Conservation (phyloP, 441 rosid species). For the Gossypium schwendimanii region DNA sequence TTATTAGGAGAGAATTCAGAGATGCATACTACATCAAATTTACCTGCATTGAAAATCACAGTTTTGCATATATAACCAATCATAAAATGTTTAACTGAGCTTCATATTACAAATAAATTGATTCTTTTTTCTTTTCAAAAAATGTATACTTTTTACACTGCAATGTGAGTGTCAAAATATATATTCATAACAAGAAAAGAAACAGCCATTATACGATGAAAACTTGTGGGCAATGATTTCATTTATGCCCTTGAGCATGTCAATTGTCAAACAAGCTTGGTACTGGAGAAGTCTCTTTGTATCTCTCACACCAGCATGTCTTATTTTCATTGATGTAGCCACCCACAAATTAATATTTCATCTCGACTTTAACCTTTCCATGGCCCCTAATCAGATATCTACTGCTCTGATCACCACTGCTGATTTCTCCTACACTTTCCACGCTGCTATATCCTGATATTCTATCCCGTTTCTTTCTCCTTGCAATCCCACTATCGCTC, state of each 20-base stretch:
- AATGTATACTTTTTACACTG: no score
- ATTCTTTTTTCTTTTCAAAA: no score
- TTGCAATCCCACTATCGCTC: constrained; percentile 69
- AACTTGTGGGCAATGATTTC: not conserved
- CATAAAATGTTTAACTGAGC: no score
- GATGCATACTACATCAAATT: not conserved
- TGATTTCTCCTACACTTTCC: constrained; percentile 97
- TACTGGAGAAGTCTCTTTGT: not conserved
- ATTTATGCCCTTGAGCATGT: not conserved
- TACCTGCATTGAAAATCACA: constrained; percentile 38
- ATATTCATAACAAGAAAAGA: not conserved
- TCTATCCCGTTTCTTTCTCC: constrained; percentile 59
- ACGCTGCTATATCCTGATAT: constrained; percentile 77
- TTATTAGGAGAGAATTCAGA: not conserved
- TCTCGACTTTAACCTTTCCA: constrained; percentile 52
- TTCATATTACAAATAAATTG: no score
- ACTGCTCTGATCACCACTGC: constrained; percentile 83
- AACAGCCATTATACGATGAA: not conserved
- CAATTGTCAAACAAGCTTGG: not conserved
- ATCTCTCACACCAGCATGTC: not conserved
- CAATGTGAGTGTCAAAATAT: not conserved
- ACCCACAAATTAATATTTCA: not conserved
- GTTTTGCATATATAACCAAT: not conserved
- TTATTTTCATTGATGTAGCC: not conserved
- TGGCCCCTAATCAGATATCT: constrained; percentile 59